Evolutionary conservation across 2,329 filamentous ascomycete genomes (phyloP).

Genomic region (Colletotrichum australisinense): DNA sequence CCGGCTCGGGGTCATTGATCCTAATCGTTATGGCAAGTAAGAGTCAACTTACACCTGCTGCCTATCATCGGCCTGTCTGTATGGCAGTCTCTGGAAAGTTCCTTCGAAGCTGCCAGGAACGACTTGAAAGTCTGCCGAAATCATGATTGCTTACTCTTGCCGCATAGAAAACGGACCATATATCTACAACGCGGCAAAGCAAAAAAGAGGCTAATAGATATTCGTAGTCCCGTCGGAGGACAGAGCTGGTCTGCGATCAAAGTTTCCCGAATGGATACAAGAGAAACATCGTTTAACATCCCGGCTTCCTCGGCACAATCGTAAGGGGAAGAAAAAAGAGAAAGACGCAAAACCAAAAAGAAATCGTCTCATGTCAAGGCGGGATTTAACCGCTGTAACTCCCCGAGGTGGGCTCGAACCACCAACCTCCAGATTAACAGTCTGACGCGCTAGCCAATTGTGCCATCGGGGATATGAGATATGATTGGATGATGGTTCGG

Average conservation of each 20-base stretch:
- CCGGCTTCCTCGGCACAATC: no score
- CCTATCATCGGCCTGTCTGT: neutral
- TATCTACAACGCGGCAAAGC: no score
- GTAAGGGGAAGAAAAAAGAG: neutral
- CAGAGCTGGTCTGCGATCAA: no score
- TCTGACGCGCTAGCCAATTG: conserved; percentile 36
- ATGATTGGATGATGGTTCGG: neutral
- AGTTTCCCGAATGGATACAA: no score
- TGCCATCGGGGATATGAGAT: conserved; percentile 34
- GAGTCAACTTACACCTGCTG: no score
- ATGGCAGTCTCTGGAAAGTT: neutral
- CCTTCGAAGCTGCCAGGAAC: neutral
- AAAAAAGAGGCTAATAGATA: no score
- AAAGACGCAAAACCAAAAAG: neutral
- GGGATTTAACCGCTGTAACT: conserved; percentile 11
- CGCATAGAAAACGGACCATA: no score
- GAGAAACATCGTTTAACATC: no score
- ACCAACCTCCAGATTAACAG: conserved; percentile 37
- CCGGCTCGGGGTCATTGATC: neutral
- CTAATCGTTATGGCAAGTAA: neutral
- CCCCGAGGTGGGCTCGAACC: conserved; percentile 36
- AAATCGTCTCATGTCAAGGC: fast-evolving
- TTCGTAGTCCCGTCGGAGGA: no score
- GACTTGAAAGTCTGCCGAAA: neutral
- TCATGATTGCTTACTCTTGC: no score